Evolutionary conservation across 2,329 filamentous ascomycete species (phyloP), one percentile per base, ranked within the genome.

Genomic region (Colletotrichum tamarilloi): DNA sequence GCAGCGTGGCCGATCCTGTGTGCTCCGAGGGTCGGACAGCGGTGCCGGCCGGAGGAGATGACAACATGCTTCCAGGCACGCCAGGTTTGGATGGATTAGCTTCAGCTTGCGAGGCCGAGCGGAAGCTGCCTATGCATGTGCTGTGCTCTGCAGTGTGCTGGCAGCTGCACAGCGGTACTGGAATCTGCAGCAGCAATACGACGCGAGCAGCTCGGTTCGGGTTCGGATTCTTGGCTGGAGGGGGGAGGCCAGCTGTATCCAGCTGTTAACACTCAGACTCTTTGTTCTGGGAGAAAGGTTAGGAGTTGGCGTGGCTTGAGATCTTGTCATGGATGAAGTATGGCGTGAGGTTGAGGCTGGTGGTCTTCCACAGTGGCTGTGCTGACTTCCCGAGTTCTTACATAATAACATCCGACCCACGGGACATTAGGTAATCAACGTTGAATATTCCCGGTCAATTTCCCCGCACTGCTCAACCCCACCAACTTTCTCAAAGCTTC

Each of bases 21-120:
- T 66, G 62, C 64, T 72, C 69, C 66, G 69, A 69, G 65, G 22
- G 19, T 30, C 59, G 38, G 59, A 52, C 38, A 72, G 64, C 69
- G 69, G 69, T 60, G 69, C 69, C 66, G 59, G 69, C 59, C 69
- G 59, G 65, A 38, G 57, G 11, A 49, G 14, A 49, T 56, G 68
- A 68, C 68, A 68, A 22, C 57, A 72, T 38, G 4, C n/a, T 46
- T 42, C 38, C 38, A 42, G 38, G 38, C 38, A 42, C 38, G 0
- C 38, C 38, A 42, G 38, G 38, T 42, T 42, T 42, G 11, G 32
- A n/a, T 24, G 42, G 42, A 49, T n/a, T 16, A 46, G 22, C 58
- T 62, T 28, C 58, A 58, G 56, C 57, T 68, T 60, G 42, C 65
- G 28, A 55, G 55, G 55, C 22, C 64, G 26, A 56, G 46, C 12